Base-by-base conservation (phyloP, 495 filamentous ascomycete species). In the Penicillium pancosmium region DNA sequence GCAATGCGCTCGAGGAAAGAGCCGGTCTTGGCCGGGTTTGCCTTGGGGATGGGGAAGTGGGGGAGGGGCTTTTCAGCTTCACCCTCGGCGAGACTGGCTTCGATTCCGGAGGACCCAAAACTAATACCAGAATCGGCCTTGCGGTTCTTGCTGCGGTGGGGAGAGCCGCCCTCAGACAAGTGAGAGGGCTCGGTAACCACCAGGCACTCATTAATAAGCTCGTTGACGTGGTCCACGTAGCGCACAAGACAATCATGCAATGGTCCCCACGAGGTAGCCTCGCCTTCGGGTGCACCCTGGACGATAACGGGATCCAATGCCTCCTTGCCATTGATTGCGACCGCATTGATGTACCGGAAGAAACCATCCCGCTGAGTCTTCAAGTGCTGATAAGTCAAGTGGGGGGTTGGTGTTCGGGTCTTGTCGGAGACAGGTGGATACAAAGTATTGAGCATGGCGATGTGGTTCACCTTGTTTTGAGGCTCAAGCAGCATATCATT, bases 391-490 rank as follows among this genome's bases (percentile, higher is more conserved):
- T 75, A 69, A 5, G 82, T 85, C 56, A 89, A 73, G 49, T 83
- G 78, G n/a, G 78, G 63, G 18, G 83, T 84, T 0, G 85, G 82
- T 25, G 72, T 69, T 5, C 70, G 61, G 18, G 80, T 80, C 2
- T 77, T 73, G 6, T 74, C 68, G 50, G 74, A 78, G 33, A 78
- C 68, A 19, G 80, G 85, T 18, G 88, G 88, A 61, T 89, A 87
- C n/a, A 91, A 78, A 23, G 88, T 90, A 73, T 91, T 91, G 40
- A 91, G 82, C 82, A 91, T 86, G 52, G 86, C 89, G 54, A 89
- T 80, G 69, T 87, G 87, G 63, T 89, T 90, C 65, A 80, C 80
- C 64, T 87, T 87, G 71, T 84, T 84, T 73, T 86, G 85, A 0
- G 86, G 85, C 51, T 80, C 74, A 18, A 88, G 72, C 27, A 85